A percentile compares a stretch with the other conserved stretches of the same genome.
These are phyloP conservation scores for Metschnikowia henanensis DNA, from an alignment of 805 yeast species.

Conservation along the genomic window DNA sequence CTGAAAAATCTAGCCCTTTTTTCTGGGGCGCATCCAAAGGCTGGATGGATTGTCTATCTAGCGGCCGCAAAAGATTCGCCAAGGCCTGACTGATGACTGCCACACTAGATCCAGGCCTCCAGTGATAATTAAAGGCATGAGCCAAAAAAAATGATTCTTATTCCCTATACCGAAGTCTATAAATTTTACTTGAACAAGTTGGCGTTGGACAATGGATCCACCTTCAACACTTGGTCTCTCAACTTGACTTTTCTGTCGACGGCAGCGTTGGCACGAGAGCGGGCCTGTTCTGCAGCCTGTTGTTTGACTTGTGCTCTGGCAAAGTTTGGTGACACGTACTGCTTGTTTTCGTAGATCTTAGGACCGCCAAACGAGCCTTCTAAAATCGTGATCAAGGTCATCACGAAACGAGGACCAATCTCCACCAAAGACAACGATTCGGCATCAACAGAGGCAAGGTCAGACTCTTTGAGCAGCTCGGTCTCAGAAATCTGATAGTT, in stretches of 20 bases:
- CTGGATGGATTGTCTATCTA: no score
- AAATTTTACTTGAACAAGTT: conserved; percentile 57
- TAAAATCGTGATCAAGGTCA: conserved; percentile 85
- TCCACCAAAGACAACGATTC: conserved; percentile 81
- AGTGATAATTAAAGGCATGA: background rate
- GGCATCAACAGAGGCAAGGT: conserved; percentile 40
- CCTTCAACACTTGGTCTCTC: conserved; percentile 71
- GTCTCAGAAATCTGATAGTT: conserved; percentile 84
- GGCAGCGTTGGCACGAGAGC: conserved; percentile 76
- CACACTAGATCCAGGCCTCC: no score
- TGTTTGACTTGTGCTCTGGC: conserved; percentile 87
- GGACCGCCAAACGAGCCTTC: conserved; percentile 99
- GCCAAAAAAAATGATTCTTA: background rate
- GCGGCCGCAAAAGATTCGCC: no score
- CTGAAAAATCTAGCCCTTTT: no score
- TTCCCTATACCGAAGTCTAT: conserved; percentile 1
- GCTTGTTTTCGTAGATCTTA: conserved; percentile 94
- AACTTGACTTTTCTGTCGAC: conserved; percentile 69
- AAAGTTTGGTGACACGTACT: conserved; percentile 93
- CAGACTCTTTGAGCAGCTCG: conserved; percentile 55
- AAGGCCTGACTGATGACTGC: no score
- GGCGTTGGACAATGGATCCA: conserved; percentile 82
- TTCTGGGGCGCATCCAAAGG: no score
- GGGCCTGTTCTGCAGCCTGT: conserved; percentile 78
- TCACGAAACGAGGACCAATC: conserved; percentile 94